A percentile compares a stretch with the other conserved stretches of the same genome.
Conservation (phyloP, 306 rosid genomes). For the Lagenaria siceraria region DNA sequence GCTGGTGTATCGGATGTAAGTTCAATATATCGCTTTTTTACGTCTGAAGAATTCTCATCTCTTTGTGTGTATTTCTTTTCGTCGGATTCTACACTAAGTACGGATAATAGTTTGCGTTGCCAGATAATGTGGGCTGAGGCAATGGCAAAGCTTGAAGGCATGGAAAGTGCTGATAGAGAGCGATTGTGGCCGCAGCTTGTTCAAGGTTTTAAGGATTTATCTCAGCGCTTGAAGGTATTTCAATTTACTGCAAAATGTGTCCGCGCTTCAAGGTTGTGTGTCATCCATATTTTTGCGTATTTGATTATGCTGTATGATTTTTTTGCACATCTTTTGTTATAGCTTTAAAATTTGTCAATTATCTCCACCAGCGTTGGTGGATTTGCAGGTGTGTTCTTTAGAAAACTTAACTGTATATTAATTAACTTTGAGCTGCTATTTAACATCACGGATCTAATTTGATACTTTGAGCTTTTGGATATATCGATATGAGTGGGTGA, state of each 20-base stretch:
- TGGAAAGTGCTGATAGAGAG: slow-evolving; percentile 83
- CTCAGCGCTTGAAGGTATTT: slow-evolving; percentile 76
- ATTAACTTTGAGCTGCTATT: neutral
- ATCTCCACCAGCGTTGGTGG: neutral
- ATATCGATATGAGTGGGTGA: neutral
- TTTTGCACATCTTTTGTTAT: neutral
- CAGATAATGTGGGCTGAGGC: slow-evolving; percentile 99
- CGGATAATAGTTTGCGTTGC: slow-evolving; percentile 51
- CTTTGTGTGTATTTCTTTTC: neutral
- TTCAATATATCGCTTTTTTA: slow-evolving; percentile 6
- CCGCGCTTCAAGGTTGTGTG: slow-evolving; percentile 46
- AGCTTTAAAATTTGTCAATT: neutral
- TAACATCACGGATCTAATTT: too few relatives aligned
- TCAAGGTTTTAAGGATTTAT: slow-evolving; percentile 89
- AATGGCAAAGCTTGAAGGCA: slow-evolving; percentile 89
- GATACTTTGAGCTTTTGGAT: neutral
- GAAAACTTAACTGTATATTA: neutral
- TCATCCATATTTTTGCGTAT: neutral
- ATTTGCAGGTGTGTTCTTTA: neutral
- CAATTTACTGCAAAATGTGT: neutral
- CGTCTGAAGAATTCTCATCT: neutral
- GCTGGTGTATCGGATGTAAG: slow-evolving; percentile 96
- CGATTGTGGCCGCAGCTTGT: slow-evolving; percentile 95
- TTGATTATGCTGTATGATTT: neutral
- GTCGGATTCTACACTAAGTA: slow-evolving; percentile 22